Conservation (phyloP, 495 filamentous ascomycete genomes). For the Penicillium daleae region DNA sequence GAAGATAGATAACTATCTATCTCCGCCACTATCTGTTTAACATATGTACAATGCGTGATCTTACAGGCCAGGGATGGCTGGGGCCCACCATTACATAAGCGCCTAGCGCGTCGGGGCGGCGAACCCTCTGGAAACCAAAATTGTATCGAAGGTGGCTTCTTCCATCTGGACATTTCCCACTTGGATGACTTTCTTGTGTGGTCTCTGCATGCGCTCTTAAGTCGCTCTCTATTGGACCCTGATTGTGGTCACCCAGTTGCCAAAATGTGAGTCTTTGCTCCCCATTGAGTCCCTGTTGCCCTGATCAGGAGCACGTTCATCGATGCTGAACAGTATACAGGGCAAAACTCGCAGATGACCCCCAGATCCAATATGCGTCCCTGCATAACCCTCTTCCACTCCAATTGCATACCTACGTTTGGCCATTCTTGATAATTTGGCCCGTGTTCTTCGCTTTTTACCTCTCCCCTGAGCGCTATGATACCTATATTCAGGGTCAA, state of each 20-base stretch:
- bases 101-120: slow-evolving; percentile 32
- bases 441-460: slow-evolving; percentile 87
- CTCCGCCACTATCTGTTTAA: background rate
- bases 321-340: slow-evolving; percentile 41
- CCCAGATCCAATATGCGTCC: slow-evolving; percentile 84
- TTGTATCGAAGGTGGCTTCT: slow-evolving; percentile 51
- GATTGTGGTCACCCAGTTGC: slow-evolving; percentile 41
- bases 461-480: slow-evolving; percentile 79
- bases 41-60: background rate
- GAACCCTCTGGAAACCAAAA: slow-evolving; percentile 40
- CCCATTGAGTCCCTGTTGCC: background rate
- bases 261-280: slow-evolving; percentile 40
- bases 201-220: slow-evolving; percentile 39
- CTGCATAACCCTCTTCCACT: slow-evolving; percentile 86
- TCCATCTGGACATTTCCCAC: slow-evolving; percentile 25
- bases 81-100: slow-evolving; percentile 22
- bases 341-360: slow-evolving; percentile 83
- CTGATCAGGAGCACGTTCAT: background rate
- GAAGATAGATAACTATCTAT: background rate
- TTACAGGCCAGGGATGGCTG: background rate
- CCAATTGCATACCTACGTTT: slow-evolving; percentile 82
- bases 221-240: slow-evolving; percentile 32
- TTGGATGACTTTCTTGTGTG: slow-evolving; percentile 18
- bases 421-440: slow-evolving; percentile 91
- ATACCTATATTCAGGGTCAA: slow-evolving; percentile 80